phyloP scores from a whole-genome alignment of 805 yeast genomes.

The Maudiozyma bulderi region DNA sequence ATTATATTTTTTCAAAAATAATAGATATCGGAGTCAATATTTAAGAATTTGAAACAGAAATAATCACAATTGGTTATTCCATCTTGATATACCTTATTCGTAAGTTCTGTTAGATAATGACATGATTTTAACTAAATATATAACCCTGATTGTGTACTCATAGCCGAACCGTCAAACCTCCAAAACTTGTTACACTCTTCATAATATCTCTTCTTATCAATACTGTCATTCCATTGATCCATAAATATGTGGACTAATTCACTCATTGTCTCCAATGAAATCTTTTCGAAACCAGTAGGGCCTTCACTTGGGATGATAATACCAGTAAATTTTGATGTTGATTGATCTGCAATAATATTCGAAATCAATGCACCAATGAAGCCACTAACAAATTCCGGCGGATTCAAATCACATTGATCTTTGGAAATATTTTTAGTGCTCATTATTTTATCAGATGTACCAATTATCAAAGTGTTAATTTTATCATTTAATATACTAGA shows the following conservation, averaged over 20 bases:
- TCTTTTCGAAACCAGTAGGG: constrained; percentile 48
- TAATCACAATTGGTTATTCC: not conserved
- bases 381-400: constrained; percentile 58
- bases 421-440: constrained; percentile 16
- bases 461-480: constrained; percentile 18
- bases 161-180: constrained; percentile 23
- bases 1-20: not conserved
- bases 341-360: constrained; percentile 13
- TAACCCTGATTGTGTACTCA: constrained; percentile 27
- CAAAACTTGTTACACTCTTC: constrained; percentile 24
- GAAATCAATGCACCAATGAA: constrained; percentile 38
- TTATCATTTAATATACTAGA: constrained; percentile 28
- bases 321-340: constrained; percentile 9
- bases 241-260: constrained; percentile 17
- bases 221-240: constrained; percentile 7
- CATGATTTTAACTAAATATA: constrained; percentile 13
- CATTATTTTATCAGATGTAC: constrained; percentile 24
- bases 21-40: constrained; percentile 2
- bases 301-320: constrained; percentile 46
- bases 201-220: constrained; percentile 9
- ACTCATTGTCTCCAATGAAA: constrained; percentile 26
- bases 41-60: not conserved
- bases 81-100: not conserved
- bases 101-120: not conserved
- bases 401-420: constrained; percentile 31